Conservation (phyloP, 1,284 basidiomycete species). For the Nidula niveotomentosa region DNA sequence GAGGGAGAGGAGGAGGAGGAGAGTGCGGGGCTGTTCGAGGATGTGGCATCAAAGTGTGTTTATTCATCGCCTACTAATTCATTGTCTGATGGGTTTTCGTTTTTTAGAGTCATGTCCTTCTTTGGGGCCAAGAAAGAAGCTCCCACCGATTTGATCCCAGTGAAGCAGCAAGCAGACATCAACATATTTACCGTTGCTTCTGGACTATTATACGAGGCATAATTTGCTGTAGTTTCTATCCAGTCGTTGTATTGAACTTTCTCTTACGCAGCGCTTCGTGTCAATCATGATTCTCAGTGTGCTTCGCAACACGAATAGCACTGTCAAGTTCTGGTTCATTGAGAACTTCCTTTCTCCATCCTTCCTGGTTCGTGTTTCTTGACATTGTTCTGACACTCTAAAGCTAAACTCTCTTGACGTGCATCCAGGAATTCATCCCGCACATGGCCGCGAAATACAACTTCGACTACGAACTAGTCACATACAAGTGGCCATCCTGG, state of each 20-base stretch:
- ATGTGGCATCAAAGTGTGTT: conserved; percentile 49
- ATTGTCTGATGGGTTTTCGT: conserved; percentile 1
- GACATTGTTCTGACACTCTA: neutral
- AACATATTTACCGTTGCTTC: conserved; percentile 99
- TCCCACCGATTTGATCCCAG: conserved; percentile 15
- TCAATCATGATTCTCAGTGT: conserved; percentile 99
- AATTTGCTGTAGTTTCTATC: neutral
- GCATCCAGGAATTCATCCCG: conserved; percentile 85
- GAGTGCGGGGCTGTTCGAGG: conserved; percentile 39
- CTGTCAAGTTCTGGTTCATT: conserved; percentile 99
- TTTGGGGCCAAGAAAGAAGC: conserved; percentile 37
- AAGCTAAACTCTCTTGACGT: neutral
- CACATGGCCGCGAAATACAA: conserved; percentile 87
- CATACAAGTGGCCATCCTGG: conserved; percentile 99
- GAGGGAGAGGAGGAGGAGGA: conserved; percentile 38
- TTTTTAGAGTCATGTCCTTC: conserved; percentile 51
- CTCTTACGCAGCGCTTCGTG: conserved; percentile 76
- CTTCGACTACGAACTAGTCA: conserved; percentile 96
- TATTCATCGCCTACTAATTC: neutral
- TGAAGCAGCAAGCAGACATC: conserved; percentile 76
- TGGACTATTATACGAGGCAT: conserved; percentile 92
- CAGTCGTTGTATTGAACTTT: conserved; percentile 8
- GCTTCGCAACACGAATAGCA: conserved; percentile 88
- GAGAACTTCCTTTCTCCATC: conserved; percentile 98
- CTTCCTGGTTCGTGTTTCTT: conserved; percentile 71